Conservation (phyloP, 2,329 filamentous ascomycete species). For the Xylariales sp. region DNA sequence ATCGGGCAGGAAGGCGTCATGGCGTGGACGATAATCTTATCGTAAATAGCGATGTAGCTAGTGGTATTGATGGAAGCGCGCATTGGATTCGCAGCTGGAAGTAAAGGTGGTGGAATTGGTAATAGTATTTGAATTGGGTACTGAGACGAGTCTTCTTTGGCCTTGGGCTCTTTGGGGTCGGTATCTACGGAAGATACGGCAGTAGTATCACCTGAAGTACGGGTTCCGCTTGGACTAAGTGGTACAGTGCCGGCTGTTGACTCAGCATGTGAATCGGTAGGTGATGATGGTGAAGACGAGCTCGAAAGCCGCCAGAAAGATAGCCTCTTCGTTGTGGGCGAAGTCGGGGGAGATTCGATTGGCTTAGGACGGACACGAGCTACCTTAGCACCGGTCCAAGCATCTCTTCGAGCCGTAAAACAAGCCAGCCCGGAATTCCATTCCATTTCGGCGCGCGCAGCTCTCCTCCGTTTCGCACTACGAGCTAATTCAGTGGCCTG, state of each 20-base stretch:
- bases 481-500: slow-evolving; percentile 59
- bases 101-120: slow-evolving; percentile 77
- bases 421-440: slow-evolving; percentile 88
- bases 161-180: slow-evolving; percentile 53
- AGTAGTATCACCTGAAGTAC: slow-evolving; percentile 51
- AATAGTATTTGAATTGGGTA: slow-evolving; percentile 72
- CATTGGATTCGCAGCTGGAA: slow-evolving; percentile 80
- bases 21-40: slow-evolving; percentile 84
- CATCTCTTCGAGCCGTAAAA: slow-evolving; percentile 80
- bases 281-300: slow-evolving; percentile 54
- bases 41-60: slow-evolving; percentile 85
- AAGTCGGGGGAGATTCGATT: slow-evolving; percentile 49
- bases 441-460: slow-evolving; percentile 70
- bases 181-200: slow-evolving; percentile 58
- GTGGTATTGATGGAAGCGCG: slow-evolving; percentile 79
- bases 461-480: slow-evolving; percentile 67
- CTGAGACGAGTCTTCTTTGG: slow-evolving; percentile 51
- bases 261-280: slow-evolving; percentile 46
- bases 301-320: slow-evolving; percentile 62
- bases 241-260: slow-evolving; percentile 38
- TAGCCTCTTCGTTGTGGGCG: slow-evolving; percentile 59
- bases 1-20: slow-evolving; percentile 89
- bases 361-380: slow-evolving; percentile 64
- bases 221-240: slow-evolving; percentile 48
- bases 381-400: slow-evolving; percentile 83